phyloP scores from a whole-genome alignment of 306 rosid species.

The Alnus glutinosa region DNA sequence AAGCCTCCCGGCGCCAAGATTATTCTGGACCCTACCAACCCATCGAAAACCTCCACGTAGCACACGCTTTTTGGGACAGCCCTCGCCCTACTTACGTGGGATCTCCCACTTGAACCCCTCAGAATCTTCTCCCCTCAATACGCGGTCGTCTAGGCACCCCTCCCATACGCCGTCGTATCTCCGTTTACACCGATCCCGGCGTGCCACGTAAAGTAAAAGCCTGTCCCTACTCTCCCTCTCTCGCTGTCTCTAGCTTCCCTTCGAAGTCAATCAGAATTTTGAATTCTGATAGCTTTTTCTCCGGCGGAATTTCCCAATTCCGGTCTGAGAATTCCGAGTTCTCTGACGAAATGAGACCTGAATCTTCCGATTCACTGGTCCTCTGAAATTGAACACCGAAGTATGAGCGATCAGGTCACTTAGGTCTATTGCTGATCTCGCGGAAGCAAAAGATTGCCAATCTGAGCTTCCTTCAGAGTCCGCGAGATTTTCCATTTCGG shows the following conservation, averaged over 20 bases:
- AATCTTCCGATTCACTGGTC: conserved; percentile 30
- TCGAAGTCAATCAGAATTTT: not conserved
- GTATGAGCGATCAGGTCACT: conserved; percentile 51
- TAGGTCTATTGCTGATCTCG: conserved; percentile 45
- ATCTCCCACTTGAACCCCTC: conserved; percentile 41
- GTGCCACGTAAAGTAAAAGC: not conserved
- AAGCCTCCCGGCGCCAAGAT: conserved; percentile 50
- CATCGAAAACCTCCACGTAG: conserved; percentile 40
- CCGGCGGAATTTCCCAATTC: conserved; percentile 39
- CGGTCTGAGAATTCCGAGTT: conserved; percentile 15
- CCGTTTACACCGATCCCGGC: conserved; percentile 29
- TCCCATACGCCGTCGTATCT: conserved; percentile 53
- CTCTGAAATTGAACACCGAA: conserved; percentile 14
- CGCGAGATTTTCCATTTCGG: conserved; percentile 23
- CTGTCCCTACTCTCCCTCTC: not conserved
- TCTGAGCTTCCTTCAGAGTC: conserved; percentile 72
- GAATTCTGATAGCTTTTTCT: conserved; percentile 12
- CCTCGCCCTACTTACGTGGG: conserved; percentile 53
- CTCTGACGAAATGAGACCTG: conserved; percentile 11
- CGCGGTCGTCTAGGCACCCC: not conserved
- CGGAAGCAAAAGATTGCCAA: conserved; percentile 54
- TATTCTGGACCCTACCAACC: conserved; percentile 29
- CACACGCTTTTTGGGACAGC: conserved; percentile 13
- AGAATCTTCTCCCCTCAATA: conserved; percentile 30
- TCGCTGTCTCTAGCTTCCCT: not conserved